A percentile compares a stretch with the other conserved stretches of the same genome.
Conservation (phyloP, 768 basidiomycete genomes). For the Podaxis mareebaensis region DNA sequence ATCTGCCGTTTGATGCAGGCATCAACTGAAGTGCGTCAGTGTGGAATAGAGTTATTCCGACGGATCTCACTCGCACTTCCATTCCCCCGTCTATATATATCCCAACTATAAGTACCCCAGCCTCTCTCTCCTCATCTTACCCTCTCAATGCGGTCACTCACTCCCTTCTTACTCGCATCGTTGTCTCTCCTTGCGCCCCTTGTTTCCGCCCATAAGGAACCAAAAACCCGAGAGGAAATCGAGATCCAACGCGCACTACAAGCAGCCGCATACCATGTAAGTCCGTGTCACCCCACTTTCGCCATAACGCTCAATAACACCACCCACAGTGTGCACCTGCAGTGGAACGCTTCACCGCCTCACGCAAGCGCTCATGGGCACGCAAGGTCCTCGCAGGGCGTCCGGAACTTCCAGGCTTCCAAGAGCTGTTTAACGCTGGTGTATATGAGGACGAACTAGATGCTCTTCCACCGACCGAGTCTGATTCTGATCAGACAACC, state of each 20-base stretch:
- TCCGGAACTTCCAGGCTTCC: constrained; percentile 37
- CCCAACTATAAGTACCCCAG: neutral
- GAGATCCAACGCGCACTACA: constrained; percentile 50
- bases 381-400: constrained; percentile 43
- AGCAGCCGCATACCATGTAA: constrained; percentile 52
- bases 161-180: constrained; percentile 18
- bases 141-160: constrained; percentile 17
- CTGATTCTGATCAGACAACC: constrained; percentile 33
- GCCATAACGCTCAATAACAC: neutral
- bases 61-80: neutral
- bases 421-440: constrained; percentile 43
- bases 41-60: constrained; percentile 6
- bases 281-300: constrained; percentile 20
- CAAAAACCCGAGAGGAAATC: constrained; percentile 44
- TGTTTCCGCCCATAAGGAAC: constrained; percentile 41
- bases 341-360: constrained; percentile 50
- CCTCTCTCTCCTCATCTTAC: neutral
- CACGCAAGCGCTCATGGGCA: constrained; percentile 47
- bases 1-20: too few relatives aligned
- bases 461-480: constrained; percentile 19
- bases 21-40: neutral
- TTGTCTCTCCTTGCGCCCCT: constrained; percentile 23
- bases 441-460: constrained; percentile 34
- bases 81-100: neutral
- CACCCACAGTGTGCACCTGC: constrained; percentile 49